These are phyloP conservation scores for Cladophialophora bantiana DNA, from an alignment of 2,329 filamentous ascomycete species.

Conservation along the genomic window DNA sequence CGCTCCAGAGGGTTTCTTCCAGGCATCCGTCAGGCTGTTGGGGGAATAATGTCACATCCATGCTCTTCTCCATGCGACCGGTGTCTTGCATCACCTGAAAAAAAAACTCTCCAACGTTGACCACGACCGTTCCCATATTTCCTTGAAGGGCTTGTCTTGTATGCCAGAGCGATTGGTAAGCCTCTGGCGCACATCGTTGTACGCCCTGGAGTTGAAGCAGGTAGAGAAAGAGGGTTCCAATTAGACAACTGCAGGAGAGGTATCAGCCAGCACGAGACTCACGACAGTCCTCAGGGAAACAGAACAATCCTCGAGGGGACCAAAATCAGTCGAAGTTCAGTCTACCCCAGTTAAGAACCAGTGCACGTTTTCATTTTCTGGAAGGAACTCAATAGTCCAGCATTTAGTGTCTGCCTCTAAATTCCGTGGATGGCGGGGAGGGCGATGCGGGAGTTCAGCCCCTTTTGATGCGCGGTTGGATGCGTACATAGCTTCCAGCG, in stretches of 20 bases:
- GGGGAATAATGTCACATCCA: slow-evolving; percentile 24
- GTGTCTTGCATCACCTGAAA: slow-evolving; percentile 19
- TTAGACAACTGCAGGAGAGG: slow-evolving; percentile 50
- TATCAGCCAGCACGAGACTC: slow-evolving; percentile 55
- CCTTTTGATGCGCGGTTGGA: neutral
- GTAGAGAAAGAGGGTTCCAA: slow-evolving; percentile 42
- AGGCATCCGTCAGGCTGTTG: slow-evolving; percentile 46
- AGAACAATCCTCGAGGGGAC: slow-evolving; percentile 58
- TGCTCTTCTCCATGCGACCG: slow-evolving; percentile 6
- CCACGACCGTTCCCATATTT: slow-evolving; percentile 31
- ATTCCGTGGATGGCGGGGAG: neutral
- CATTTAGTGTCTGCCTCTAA: slow-evolving; percentile 3
- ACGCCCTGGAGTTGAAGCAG: slow-evolving; percentile 28
- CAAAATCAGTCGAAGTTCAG: slow-evolving; percentile 58
- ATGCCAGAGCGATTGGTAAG: slow-evolving; percentile 13
- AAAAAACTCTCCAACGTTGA: slow-evolving; percentile 21
- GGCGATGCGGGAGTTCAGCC: neutral
- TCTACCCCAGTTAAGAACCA: slow-evolving; percentile 53
- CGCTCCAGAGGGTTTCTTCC: slow-evolving; percentile 59
- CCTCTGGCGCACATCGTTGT: slow-evolving; percentile 20
- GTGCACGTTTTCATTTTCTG: slow-evolving; percentile 42
- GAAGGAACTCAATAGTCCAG: slow-evolving; percentile 36
- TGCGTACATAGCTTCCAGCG: slow-evolving; percentile 8
- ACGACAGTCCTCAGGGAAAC: slow-evolving; percentile 56
- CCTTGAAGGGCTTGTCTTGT: slow-evolving; percentile 29